Evolutionary conservation across 192 early-diverging fungal genomes (phyloP).

Genomic region (Linnemannia elongata): DNA sequence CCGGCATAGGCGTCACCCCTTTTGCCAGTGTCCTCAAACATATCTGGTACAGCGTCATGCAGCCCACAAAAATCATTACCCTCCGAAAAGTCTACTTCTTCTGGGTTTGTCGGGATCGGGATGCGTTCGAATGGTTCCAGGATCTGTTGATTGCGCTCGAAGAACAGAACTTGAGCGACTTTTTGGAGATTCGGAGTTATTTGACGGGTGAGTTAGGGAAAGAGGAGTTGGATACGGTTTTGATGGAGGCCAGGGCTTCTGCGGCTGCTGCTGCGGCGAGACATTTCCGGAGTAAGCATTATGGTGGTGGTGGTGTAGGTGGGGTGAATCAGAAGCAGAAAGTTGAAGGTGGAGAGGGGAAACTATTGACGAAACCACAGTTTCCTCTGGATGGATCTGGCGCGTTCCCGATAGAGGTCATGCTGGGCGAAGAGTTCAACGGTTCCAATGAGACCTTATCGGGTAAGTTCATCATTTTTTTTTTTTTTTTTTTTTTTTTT

Average conservation of each 20-base stretch:
- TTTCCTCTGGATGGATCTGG: neutral
- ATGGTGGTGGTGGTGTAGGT: neutral
- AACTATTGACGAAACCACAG: neutral
- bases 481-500: too few relatives aligned
- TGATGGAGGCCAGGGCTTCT: slow-evolving; percentile 74
- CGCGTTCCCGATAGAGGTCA: neutral
- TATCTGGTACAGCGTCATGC: slow-evolving; percentile 64
- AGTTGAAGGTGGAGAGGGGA: neutral
- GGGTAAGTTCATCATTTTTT: neutral
- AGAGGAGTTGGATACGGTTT: slow-evolving; percentile 77
- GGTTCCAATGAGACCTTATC: neutral
- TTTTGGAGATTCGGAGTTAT: slow-evolving; percentile 87
- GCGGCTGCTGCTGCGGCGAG: slow-evolving; percentile 41
- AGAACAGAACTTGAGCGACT: slow-evolving; percentile 78
- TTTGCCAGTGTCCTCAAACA: slow-evolving; percentile 79
- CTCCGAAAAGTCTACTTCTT: slow-evolving; percentile 90
- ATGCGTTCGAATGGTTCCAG: slow-evolving; percentile 92
- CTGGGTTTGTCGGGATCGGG: slow-evolving; percentile 88
- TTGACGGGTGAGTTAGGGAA: slow-evolving; percentile 77
- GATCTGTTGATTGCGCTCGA: slow-evolving; percentile 86
- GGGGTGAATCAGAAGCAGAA: neutral
- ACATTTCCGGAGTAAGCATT: slow-evolving; percentile 6
- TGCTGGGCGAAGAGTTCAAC: neutral
- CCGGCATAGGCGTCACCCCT: slow-evolving; percentile 87
- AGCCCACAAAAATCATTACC: slow-evolving; percentile 43